Evolutionary conservation across 1,139 yeast species (phyloP), one percentile per base, ranked within the genome.

Genomic region (Yamadazyma atmosphaerica): DNA sequence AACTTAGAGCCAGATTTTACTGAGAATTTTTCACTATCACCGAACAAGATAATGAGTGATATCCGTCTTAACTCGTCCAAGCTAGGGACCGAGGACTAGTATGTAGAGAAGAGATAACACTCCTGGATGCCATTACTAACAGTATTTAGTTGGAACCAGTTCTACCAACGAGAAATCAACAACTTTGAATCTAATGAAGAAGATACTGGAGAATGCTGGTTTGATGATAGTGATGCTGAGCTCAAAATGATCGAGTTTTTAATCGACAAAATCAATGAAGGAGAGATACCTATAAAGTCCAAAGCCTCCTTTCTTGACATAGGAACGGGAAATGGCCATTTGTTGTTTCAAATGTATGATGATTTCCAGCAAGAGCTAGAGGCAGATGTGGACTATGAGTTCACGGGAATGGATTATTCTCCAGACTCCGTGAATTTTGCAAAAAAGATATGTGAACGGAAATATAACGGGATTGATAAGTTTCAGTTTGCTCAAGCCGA

Each of bases 191-290:
- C 77, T 22, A 86, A 90, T 55, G 78, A 83, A 13, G 74, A 82
- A 14, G 98, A 92, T 56, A 82, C 90, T 0, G 98, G 98, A 2
- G 98, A 92, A 60, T 79, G 90, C 58, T 94, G 98, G 98, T 92
- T 92, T 60, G 83, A 85, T 47, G 98, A 94, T 54, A 83, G 88
- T 11, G 89, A 85, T 54, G 98, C 98, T 1, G 98, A 90, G 55
- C 72, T 72, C 43, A 83, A 80, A 56, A 85, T 92, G 81, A 74
- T 86, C 16, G 78, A 79, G 39, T 90, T 83, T 52, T 56, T 88
- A 14, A 44, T 63, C 6, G 55, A 56, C 19, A 60, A 63, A 33
- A 36, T 70, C 22, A 60, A 63, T 30, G 54, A 58, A 4, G 49
- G 44, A 1, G 59, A 54, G 33, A 34, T 63, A 2, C 59, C 59